Base-by-base conservation (phyloP, 768 basidiomycete species). In the Russula virescens region DNA sequence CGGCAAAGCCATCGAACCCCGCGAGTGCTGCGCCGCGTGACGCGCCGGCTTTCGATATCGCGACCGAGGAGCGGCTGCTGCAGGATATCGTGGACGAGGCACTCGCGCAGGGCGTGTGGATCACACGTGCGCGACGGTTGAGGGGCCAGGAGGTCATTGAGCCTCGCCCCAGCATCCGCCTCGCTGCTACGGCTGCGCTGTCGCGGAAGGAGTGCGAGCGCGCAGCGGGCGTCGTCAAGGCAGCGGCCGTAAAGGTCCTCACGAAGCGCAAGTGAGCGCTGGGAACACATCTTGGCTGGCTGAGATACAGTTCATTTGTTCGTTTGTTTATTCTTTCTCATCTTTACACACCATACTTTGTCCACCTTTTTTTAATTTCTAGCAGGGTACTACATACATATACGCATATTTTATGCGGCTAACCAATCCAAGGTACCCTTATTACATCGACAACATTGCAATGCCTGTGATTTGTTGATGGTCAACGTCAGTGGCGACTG, bases 1-100 rank as follows among this genome's bases (percentile, higher is more conserved):
- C 70, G 47, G 54, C 71, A 65, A 80, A 83, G 68, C 76, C 75
- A 19, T 80, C 81, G 5, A 84, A 86, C 69, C 81, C 83, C 0
- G 67, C 74, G 2, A 78, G 81, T 0, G 71, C 79, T 1, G 70
- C 76, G 0, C 77, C 83, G 0, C 76, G 81, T 42, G 82, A 84
- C 28, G 74, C 77, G 1, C 70, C 71, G 9, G 73, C 72, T 19
- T 82, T 81, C 70, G 82, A 90, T 66, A 75, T 82, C 49, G 83
- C 81, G 23, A 72, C 72, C 16, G 95, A 98, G 73, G 95, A 98
- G 70, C 76, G 78, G 45, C 60, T 93, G 26, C 71, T 99, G 67
- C 95, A 98, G 75, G 93, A 96, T 56, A 84, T 98, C 14, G 94
- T 98, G 16, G 96, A 98, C 63, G 91, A 97, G 70, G 81, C 83